Evolutionary conservation across 768 basidiomycete species (phyloP).

Genomic region (Fomitopsis serialis): DNA sequence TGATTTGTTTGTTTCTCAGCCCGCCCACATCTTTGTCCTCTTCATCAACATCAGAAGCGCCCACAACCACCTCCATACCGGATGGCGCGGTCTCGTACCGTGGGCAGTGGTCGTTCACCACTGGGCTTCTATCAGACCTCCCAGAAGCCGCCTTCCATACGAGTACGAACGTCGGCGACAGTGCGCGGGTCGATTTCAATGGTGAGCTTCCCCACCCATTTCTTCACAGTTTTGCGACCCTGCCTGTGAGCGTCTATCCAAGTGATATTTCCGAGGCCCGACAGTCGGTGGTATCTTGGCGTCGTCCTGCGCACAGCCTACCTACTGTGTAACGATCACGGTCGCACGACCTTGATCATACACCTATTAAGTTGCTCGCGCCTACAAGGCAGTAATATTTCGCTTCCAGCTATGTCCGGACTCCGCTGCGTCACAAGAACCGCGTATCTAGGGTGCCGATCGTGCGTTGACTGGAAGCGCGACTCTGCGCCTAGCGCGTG

Average conservation of each 20-base stretch:
- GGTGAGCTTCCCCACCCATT: conserved; percentile 28
- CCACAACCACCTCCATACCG: conserved; percentile 29
- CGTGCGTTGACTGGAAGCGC: too few species aligned
- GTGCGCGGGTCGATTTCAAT: conserved; percentile 36
- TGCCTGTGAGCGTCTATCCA: neutral
- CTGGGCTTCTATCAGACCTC: conserved; percentile 18
- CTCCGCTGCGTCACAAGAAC: too few species aligned
- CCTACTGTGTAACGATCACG: too few species aligned
- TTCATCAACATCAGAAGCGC: conserved; percentile 20
- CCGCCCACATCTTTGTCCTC: neutral
- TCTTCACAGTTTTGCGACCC: conserved; percentile 2
- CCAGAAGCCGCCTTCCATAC: conserved; percentile 21
- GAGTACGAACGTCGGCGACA: conserved; percentile 40
- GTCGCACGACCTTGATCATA: too few species aligned
- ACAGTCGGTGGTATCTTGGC: too few species aligned
- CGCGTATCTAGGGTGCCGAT: too few species aligned
- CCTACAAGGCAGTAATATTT: too few species aligned
- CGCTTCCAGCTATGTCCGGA: too few species aligned
- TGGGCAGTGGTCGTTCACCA: conserved; percentile 47
- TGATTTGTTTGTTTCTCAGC: conserved; percentile 1
- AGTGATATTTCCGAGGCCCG: neutral
- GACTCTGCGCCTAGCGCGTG: too few species aligned
- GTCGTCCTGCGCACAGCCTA: too few species aligned
- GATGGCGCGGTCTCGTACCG: conserved; percentile 44
- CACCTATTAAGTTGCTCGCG: too few species aligned